Evolutionary conservation across 2,329 filamentous ascomycete genomes (phyloP).

Genomic region (Fusarium tupiense): DNA sequence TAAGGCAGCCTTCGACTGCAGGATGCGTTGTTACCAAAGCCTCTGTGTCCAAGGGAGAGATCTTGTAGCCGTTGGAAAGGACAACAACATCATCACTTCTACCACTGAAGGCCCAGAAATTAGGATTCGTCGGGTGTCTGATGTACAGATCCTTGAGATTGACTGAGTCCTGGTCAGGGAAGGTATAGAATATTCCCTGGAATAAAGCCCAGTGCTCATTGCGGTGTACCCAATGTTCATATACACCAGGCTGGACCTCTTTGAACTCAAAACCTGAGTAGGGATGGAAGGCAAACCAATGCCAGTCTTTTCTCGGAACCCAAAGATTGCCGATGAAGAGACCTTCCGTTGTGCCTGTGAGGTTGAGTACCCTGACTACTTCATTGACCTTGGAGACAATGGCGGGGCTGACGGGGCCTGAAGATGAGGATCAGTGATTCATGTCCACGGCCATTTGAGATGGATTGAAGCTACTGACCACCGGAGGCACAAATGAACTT

Average conservation of each 20-base stretch:
- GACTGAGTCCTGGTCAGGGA: conserved; percentile 40
- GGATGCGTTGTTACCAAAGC: conserved; percentile 41
- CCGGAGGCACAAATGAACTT: conserved; percentile 49
- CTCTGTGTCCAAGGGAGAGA: conserved; percentile 45
- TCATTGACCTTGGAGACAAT: conserved; percentile 46
- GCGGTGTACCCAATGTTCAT: conserved; percentile 47
- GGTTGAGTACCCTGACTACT: conserved; percentile 46
- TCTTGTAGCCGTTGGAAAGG: conserved; percentile 47
- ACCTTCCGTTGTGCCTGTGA: conserved; percentile 49
- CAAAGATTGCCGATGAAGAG: conserved; percentile 48
- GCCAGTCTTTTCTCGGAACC: conserved; percentile 43
- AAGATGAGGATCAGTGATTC: background rate
- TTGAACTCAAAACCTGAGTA: conserved; percentile 50
- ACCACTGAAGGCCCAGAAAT: conserved; percentile 45
- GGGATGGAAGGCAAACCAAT: conserved; percentile 48
- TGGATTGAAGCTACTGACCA: background rate
- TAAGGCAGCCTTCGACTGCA: conserved; percentile 30
- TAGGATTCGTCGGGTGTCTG: conserved; percentile 40
- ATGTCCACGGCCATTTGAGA: too few species aligned
- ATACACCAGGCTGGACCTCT: conserved; percentile 43
- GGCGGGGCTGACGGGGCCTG: conserved; percentile 42
- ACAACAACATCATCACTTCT: conserved; percentile 46
- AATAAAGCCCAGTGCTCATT: conserved; percentile 38
- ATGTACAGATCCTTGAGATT: conserved; percentile 47
- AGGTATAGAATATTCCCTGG: conserved; percentile 47